Base-by-base conservation (phyloP, 345 rosid genomes). In the Trapa incisa region DNA sequence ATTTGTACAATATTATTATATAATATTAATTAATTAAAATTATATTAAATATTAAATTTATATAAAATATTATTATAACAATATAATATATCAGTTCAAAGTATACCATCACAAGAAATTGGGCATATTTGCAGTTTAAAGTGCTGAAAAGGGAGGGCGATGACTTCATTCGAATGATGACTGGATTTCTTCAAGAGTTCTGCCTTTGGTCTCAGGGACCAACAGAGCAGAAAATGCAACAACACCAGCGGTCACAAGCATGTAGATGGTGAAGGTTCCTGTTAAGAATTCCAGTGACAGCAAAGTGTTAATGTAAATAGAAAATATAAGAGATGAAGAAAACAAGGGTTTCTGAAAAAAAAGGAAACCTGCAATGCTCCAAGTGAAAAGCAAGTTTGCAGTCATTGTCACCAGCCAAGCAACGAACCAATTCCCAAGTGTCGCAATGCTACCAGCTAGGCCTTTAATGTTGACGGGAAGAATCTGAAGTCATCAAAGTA, bases 361-460 rank as follows among this genome's bases (percentile, higher is more conserved):
- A 69, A 57, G 71, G 73, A 76, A 65, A 94, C 99, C 99, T 91
- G 87, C 96, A 42, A 78, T 68, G 71, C 87, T 94, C 97, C 99
- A 94, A 67, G 53, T 71, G 69, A 91, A 77, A 68, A 94, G 96
- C 79, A 91, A 71, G 83, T 91, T 94, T 36, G 96, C 96, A 65
- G 96, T 91, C 96, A 94, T 77, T 58, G 97, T 94, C 39, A 91
- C 62, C 41, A 84, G 50, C 86, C 89, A 94, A 58, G 81, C 65
- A 36, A 68, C 0, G 65, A 94, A 75, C 99, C 99, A 91, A 75
- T 91, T 89, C 35, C 82, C 75, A 39, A 94, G 86, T 42, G 96
- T 91, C 65, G 97, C 97, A 74, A 81, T 68, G 70, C 99, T 94
- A 74, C 99, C 99, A 37, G 87, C 99, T 43, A 94, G 93, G 41